Evolutionary conservation across 2,329 filamentous ascomycete species (phyloP).

Genomic region (Orbilia oligospora): DNA sequence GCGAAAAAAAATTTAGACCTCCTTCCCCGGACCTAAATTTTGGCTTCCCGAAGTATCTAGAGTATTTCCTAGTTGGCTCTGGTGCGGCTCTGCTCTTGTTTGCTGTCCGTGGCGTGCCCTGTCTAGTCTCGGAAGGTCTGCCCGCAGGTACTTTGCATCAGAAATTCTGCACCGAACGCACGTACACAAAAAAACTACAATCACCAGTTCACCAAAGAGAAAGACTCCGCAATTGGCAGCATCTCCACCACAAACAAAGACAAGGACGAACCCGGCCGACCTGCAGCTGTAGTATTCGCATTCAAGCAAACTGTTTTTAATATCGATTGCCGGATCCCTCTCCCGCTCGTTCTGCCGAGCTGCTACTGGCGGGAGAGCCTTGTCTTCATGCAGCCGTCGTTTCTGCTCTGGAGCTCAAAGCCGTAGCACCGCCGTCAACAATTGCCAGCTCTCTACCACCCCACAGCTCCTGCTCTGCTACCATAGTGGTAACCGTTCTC

Average conservation of each 20-base stretch:
- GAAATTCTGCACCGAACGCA: conserved; percentile 42
- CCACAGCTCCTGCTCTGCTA: conserved; percentile 10
- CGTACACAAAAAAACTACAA: conserved; percentile 17
- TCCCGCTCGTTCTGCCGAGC: conserved; percentile 60
- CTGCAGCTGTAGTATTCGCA: conserved; percentile 1
- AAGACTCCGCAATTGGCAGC: conserved; percentile 20
- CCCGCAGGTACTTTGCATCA: conserved; percentile 42
- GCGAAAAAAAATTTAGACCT: conserved; percentile 8
- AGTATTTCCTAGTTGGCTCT: conserved; percentile 7
- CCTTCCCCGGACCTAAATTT: conserved; percentile 5
- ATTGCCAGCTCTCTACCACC: conserved; percentile 32
- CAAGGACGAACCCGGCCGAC: neutral
- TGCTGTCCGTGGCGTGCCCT: conserved; percentile 25
- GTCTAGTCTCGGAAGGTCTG: conserved; percentile 32
- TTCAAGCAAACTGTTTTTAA: conserved; percentile 47
- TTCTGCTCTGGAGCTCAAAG: conserved; percentile 33
- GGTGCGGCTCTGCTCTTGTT: conserved; percentile 33
- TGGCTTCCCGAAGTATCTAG: neutral
- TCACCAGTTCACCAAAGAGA: neutral
- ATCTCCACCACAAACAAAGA: conserved; percentile 20
- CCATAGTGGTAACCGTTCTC: neutral
- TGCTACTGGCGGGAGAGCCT: conserved; percentile 53
- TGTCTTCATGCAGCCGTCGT: conserved; percentile 42
- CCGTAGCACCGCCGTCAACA: conserved; percentile 27
- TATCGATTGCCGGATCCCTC: conserved; percentile 42